Evolutionary conservation across 2,329 filamentous ascomycete species (phyloP).

Genomic region (Neonectria hederae): DNA sequence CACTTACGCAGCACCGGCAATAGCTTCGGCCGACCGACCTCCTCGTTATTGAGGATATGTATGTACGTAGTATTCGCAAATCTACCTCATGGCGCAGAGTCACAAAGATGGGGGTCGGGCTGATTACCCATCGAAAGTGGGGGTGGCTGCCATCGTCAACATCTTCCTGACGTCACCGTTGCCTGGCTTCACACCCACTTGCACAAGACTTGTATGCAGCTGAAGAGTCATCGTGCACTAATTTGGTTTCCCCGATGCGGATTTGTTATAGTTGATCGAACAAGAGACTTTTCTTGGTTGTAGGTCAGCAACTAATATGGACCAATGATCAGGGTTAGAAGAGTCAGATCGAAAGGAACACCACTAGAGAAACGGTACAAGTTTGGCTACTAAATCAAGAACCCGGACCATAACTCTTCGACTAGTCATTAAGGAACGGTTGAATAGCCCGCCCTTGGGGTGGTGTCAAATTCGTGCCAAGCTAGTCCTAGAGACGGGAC

Average conservation of each 20-base stretch:
- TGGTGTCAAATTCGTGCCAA: too few relatives aligned
- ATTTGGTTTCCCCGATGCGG: background rate
- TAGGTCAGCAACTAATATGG: background rate
- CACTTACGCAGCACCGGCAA: background rate
- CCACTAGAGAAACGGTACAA: too few relatives aligned
- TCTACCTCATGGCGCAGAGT: background rate
- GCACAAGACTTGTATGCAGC: background rate
- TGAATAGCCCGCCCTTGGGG: too few relatives aligned
- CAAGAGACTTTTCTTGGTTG: background rate
- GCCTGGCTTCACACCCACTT: background rate
- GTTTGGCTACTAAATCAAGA: too few relatives aligned
- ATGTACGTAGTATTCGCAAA: background rate
- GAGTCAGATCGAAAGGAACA: too few relatives aligned
- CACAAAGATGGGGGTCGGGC: constrained; percentile 3
- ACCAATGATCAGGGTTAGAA: too few relatives aligned
- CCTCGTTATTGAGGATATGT: background rate
- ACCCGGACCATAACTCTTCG: too few relatives aligned
- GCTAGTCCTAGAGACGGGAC: too few relatives aligned
- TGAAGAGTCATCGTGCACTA: background rate
- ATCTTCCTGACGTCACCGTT: background rate
- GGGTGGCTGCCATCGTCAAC: background rate
- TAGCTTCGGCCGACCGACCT: background rate
- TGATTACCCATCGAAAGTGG: background rate
- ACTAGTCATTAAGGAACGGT: too few relatives aligned
- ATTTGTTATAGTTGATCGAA: background rate